Base-by-base conservation (phyloP, 2,329 filamentous ascomycete genomes). In the Aspergillus felis region DNA sequence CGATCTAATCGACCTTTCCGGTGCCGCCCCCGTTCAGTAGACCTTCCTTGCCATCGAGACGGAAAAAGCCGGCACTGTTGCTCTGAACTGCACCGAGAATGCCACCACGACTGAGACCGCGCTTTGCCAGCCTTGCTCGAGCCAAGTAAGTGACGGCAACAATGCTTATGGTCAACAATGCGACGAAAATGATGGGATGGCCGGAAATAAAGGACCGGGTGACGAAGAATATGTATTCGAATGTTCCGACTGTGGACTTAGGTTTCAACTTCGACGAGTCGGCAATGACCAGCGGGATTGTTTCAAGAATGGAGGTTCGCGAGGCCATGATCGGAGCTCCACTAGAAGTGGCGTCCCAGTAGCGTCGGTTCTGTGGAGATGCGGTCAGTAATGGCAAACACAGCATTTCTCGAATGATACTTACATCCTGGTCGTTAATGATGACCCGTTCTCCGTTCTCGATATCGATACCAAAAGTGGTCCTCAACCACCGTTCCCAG, bases 361-460 rank as follows among this genome's bases (percentile, higher is more conserved):
- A 99, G 63, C 89, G 87, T 66, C 90, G 92, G 78, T 91, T 92
- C 91, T 96, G 68, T 58, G 28, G 9, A 5, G 22, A 14, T 24
- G 44, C 10, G 44, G 3, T 20, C n/a, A 46, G 22, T 4, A 46
- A 46, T 20, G 22, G 22, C 8, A 46, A 22, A 46, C 3, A 8
- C 20, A 27, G 32, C 10, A 14, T 2, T 47, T 22, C 44, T 47
- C 6, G 20, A 17, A 51, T 42, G 20, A 22, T 25, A 82, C 90
- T 88, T 81, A 96, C 92, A 74, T 96, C 92, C 80, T 97, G 91
- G 67, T 99, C 94, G 65, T 97, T 97, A 77, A 99, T 94, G 58
- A 99, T 89, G 55, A 99, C 90, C 61, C 91, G 86, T 74, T 97
- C 94, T 50, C 93, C 92, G 61, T 94, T 87, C 60, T 80, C 81